Evolutionary conservation across 2,329 filamentous ascomycete genomes (phyloP).

Genomic region (Harringtonia aguacate): DNA sequence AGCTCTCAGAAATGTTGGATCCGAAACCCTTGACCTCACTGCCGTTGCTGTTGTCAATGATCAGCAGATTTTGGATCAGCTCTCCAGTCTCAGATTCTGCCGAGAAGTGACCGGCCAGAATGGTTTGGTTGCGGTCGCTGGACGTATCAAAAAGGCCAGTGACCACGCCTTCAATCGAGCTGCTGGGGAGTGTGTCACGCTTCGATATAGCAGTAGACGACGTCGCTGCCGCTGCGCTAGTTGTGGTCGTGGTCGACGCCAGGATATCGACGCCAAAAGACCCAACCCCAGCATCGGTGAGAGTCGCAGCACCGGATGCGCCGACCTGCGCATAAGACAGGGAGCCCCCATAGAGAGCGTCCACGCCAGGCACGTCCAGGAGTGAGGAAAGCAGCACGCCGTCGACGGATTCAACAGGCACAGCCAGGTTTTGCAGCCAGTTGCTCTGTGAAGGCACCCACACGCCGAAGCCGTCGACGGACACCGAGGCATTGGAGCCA

Average conservation of each 20-base stretch:
- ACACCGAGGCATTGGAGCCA: slow-evolving; percentile 46
- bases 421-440: slow-evolving; percentile 75
- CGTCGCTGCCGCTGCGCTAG: slow-evolving; percentile 15
- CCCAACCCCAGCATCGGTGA: slow-evolving; percentile 44
- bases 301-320: slow-evolving; percentile 60
- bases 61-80: slow-evolving; percentile 65
- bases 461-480: slow-evolving; percentile 69
- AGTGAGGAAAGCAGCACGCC: slow-evolving; percentile 63
- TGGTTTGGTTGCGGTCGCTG: slow-evolving; percentile 65
- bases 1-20: slow-evolving; percentile 55
- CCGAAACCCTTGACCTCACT: slow-evolving; percentile 56
- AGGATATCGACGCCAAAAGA: slow-evolving; percentile 47
- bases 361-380: slow-evolving; percentile 51
- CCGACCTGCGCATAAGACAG: slow-evolving; percentile 65
- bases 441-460: slow-evolving; percentile 82
- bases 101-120: slow-evolving; percentile 80
- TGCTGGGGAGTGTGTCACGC: slow-evolving; percentile 29
- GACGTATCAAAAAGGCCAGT: slow-evolving; percentile 64
- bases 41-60: slow-evolving; percentile 67
- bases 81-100: slow-evolving; percentile 59
- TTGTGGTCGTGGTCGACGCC: slow-evolving; percentile 17
- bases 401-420: slow-evolving; percentile 52
- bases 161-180: slow-evolving; percentile 54
- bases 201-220: slow-evolving; percentile 29
- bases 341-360: slow-evolving; percentile 72